phyloP scores from a whole-genome alignment of 2,329 filamentous ascomycete genomes.

The Xylariaceae sp. region DNA sequence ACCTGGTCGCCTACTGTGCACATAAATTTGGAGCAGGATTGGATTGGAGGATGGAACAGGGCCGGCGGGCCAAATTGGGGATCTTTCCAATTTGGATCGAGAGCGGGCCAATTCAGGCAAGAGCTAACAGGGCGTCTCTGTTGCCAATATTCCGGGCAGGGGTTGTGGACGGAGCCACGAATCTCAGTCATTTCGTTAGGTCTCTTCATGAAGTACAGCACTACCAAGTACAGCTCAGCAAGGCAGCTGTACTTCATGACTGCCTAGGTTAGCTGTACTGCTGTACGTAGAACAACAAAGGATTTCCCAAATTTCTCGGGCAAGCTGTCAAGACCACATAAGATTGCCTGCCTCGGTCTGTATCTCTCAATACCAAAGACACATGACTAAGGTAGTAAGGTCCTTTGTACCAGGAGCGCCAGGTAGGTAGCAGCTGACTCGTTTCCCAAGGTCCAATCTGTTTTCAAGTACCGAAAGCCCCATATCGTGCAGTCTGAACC shows the following conservation, averaged over 20 bases:
- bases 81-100: constrained; percentile 8
- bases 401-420: too few relatives aligned
- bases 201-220: neutral
- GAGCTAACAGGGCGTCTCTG: neutral
- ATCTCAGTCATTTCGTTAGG: neutral
- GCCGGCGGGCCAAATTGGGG: constrained; percentile 7
- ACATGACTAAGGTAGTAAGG: too few relatives aligned
- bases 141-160: neutral
- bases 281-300: too few relatives aligned
- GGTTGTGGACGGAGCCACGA: neutral
- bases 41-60: constrained; percentile 1
- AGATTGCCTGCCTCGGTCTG: too few relatives aligned
- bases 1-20: neutral
- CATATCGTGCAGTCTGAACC: too few relatives aligned
- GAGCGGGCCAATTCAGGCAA: constrained; percentile 3
- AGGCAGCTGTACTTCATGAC: neutral
- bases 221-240: neutral
- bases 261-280: too few relatives aligned
- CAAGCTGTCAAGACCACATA: too few relatives aligned
- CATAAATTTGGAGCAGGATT: neutral
- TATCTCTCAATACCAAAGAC: too few relatives aligned
- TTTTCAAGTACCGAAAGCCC: too few relatives aligned
- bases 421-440: too few relatives aligned
- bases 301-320: too few relatives aligned
- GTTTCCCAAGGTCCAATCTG: too few relatives aligned